Evolutionary conservation across 2,329 filamentous ascomycete species (phyloP), one percentile per base, ranked within the genome.

Genomic region (Lachnellula hyalina): DNA sequence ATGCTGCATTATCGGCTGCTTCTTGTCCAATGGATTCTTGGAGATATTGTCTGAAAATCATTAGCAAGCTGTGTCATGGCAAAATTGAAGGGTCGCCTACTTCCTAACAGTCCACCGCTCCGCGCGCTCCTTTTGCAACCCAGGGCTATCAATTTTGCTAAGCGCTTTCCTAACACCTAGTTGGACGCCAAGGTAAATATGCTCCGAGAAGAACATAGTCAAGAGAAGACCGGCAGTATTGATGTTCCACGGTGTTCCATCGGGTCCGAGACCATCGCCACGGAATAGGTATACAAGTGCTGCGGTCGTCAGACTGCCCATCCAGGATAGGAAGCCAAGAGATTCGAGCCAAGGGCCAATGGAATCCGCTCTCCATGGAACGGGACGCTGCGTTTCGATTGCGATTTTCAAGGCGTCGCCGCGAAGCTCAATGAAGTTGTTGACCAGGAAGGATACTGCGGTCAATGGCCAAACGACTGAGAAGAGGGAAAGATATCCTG

Each of bases 401-500:
- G 91, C 91, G 65, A 97, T 96, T 72, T 99, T 99, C 74, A 96
- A 81, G 2, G 93, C 92, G 68, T 99, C 94, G 0, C 90, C 90
- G 42, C 94, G 88, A 40, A 97, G 81, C 70, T 97, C 94, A 54
- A 99, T 76, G 91, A 93, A 97, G 74, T 97, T 95, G 74, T 97
- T 97, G 71, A 94, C 76, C 12, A 97, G 75, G 75, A 97, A 97
- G 1, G 88, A 93, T 54, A 90, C 79, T 2, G 88, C 86, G 0
- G 93, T 92, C n/a, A 97, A 76, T 0, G 94, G 94, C 94, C 94
- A 99, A 52, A 96, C 85, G 2, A 94, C 89, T 0, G 90, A 94
- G 71, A 97, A 97, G 9, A 97, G 80, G 0, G 89, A 87, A 0
- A 99, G 79, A 69, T 96, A 97, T 32, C 92, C 90, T 76, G 81